Base-by-base conservation (phyloP, 306 rosid genomes). In the Lathyrus aphaca region DNA sequence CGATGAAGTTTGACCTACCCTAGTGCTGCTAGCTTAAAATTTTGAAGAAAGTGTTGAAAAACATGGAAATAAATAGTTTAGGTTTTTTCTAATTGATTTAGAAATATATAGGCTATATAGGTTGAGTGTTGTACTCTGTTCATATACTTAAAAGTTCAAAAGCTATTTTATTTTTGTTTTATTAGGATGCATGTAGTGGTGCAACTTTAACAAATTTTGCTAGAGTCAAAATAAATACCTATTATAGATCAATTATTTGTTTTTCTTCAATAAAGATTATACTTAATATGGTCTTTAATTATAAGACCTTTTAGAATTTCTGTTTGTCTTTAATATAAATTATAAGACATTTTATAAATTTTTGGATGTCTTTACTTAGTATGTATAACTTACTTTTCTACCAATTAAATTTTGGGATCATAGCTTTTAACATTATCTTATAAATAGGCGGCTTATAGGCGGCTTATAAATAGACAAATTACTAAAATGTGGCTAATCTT, bases 161-260 rank as follows among this genome's bases (percentile, higher is more conserved):
- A 35, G 39, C 39, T 35, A 59, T 35, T 35, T 16, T 3, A 29
- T 35, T 21, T 16, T n/a, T 48, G 19, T 48, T 48, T 48, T 48
- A 48, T 48, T 48, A 16, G 21, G 21, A 48, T 48, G 23, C 25
- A 32, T 32, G 25, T 58, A 58, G 25, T 58, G 44, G n/a, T 58
- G 40, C 18, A 57, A 29, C 63, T 57, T 57, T 57, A 57, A 57
- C 63, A 27, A 30, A 57, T 6, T 8, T 56, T 57, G 14, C 4
- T 4, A 57, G 63, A 57, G 64, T 13, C 64, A 29, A 57, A 25
- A 56, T 27, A 12, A 25, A 56, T 29, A 14, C 49, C 69, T 48
- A 50, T 35, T 40, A 17, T 1, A 35, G 7, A 7, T 35, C 39
- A 35, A 7, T 10, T 35, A 35, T 35, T 3, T 7, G 39, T 0